These are phyloP conservation scores for Moesziomyces sp. DNA, from an alignment of 1,284 basidiomycete species.

Conservation along the genomic window DNA sequence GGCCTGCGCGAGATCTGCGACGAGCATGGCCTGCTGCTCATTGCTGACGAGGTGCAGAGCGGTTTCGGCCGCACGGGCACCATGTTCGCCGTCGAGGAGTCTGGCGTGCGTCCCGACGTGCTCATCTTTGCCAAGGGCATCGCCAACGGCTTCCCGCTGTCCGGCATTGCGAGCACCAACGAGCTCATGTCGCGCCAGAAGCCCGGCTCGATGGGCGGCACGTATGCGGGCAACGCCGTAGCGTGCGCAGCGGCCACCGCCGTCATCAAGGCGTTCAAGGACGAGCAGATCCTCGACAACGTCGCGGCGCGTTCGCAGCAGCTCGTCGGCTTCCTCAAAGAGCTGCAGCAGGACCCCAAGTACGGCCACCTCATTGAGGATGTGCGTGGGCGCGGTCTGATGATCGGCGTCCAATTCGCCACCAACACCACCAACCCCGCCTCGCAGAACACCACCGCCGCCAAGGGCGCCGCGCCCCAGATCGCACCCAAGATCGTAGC, in stretches of 20 bases:
- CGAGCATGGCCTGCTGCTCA: constrained; percentile 85
- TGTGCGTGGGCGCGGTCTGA: constrained; percentile 61
- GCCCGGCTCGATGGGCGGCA: constrained; percentile 79
- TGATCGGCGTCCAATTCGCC: constrained; percentile 64
- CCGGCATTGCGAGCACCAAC: constrained; percentile 82
- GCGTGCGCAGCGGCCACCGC: constrained; percentile 60
- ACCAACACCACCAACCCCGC: constrained; percentile 8
- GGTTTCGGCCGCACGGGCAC: constrained; percentile 65
- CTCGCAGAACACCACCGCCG: constrained; percentile 25
- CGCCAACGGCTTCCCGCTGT: constrained; percentile 93
- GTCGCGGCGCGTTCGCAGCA: constrained; percentile 57
- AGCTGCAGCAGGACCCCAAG: constrained; percentile 36
- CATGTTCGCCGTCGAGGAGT: constrained; percentile 78
- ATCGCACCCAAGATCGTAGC: constrained; percentile 55
- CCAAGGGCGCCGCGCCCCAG: constrained; percentile 21
- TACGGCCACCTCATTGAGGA: constrained; percentile 60
- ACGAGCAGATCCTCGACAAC: constrained; percentile 63
- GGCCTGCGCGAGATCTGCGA: constrained; percentile 87
- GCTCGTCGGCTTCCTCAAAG: constrained; percentile 51
- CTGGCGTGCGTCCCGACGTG: constrained; percentile 83
- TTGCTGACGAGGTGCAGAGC: constrained; percentile 98
- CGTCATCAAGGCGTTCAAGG: constrained; percentile 56
- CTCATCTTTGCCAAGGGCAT: constrained; percentile 92
- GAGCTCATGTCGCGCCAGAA: constrained; percentile 83
- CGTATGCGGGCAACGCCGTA: constrained; percentile 65